Base-by-base conservation (phyloP, 129 eudicot genomes). In the Chrysanthemum makinoi region DNA sequence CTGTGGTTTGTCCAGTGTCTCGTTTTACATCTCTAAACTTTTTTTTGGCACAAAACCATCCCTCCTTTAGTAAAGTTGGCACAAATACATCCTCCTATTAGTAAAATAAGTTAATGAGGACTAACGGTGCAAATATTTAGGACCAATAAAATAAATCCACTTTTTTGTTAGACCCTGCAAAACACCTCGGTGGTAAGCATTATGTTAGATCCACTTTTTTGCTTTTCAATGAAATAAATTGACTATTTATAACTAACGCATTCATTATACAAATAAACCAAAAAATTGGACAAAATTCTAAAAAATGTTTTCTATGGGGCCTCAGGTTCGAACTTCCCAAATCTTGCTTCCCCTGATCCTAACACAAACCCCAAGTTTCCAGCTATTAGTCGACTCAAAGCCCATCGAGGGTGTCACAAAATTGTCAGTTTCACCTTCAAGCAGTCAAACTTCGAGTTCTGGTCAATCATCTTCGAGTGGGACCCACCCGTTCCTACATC, bases 131-230 rank as follows among this genome's bases (percentile, higher is more conserved):
- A 22, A 22, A n/a, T n/a, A n/a, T n/a, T n/a, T 22, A 22, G 1
- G n/a, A n/a, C n/a, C n/a, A 22, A 22, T 22, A 22, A 22, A 22
- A 0, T 22, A 22, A 1, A 22, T 22, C 24, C 24, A 22, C 24
- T 22, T 22, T 22, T 22, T 22, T 22, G 24, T 22, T 22, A 80
- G 99, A 94, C 62, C 97, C 99, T 26, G 99, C 99, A 8, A 94
- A 81, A 74, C 81, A 79, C 81, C 80, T 94, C 69, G 97, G 99
- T 10, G 99, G 99, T 94, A 83, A 87, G 96, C 44, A 20, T 62
- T 30, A 10, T 15, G 6, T 52, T 52, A 13, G 57, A 16, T 66
- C 13, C 6, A 9, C 13, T 35, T 46, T 35, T 72, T 19, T n/a
- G 35, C 28, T 39, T 39, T 67, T 67, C 10, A 16, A 16, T n/a